Conservation (phyloP, 2,329 filamentous ascomycete genomes). For the Colletotrichum sp. region DNA sequence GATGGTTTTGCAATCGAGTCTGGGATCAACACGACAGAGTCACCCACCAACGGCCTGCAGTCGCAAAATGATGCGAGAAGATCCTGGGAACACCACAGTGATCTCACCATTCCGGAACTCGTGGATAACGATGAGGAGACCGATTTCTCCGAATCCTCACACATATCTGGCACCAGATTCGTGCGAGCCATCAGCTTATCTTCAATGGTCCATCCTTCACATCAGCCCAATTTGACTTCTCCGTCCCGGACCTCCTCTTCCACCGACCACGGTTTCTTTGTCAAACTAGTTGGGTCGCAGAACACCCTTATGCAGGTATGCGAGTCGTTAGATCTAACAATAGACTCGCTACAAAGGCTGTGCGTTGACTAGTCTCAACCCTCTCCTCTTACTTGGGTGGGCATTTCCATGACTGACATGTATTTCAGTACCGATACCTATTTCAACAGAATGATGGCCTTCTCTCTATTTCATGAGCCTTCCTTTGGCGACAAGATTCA, state of each 20-base stretch:
- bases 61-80: neutral
- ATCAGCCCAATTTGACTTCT: rapidly evolving
- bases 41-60: neutral
- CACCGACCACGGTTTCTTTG: neutral
- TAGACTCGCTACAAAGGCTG: neutral
- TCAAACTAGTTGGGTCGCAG: neutral
- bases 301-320: neutral
- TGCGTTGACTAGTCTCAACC: neutral
- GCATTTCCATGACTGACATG: neutral
- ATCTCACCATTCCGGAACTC: neutral
- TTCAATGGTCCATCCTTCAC: neutral
- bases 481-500: neutral
- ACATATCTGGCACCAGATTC: neutral
- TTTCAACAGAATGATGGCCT: neutral
- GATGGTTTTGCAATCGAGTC: neutral
- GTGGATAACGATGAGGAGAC: neutral
- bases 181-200: neutral
- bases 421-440: neutral
- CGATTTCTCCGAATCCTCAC: neutral
- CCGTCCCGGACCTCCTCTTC: neutral
- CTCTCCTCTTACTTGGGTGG: neutral
- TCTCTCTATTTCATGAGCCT: neutral
- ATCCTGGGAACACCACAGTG: neutral
- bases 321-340: neutral
- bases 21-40: neutral